Evolutionary conservation across 2,329 filamentous ascomycete species (phyloP).

Genomic region (Huntiella moniliformis): DNA sequence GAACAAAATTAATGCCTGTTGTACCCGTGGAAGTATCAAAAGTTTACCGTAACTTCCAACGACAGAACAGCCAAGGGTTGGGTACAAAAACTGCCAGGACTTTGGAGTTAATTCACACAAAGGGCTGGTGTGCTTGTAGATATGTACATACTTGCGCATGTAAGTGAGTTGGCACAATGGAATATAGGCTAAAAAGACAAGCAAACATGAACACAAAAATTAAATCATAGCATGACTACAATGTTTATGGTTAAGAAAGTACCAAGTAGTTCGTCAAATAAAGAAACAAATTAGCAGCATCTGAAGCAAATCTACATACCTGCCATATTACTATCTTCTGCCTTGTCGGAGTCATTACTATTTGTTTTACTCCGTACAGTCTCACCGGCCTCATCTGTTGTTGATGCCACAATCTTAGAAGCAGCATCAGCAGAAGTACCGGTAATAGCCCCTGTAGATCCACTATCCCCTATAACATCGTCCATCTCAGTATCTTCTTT

Average conservation of each 20-base stretch:
- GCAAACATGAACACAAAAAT: too few species aligned
- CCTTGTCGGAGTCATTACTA: not conserved
- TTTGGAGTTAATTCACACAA: too few species aligned
- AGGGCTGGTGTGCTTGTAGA: too few species aligned
- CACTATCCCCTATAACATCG: not conserved
- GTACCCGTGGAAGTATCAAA: too few species aligned
- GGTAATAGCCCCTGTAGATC: not conserved
- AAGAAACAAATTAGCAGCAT: not conserved
- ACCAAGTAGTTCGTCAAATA: not conserved
- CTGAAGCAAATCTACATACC: not conserved
- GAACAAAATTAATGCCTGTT: too few species aligned
- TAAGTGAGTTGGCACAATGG: too few species aligned
- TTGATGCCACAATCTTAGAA: not conserved
- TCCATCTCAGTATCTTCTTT: conserved; percentile 7
- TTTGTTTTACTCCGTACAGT: not conserved
- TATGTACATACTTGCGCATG: too few species aligned
- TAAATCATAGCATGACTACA: not conserved
- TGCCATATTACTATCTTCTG: not conserved
- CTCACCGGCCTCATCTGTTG: not conserved
- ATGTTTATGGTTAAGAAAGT: not conserved
- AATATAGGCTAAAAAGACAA: too few species aligned
- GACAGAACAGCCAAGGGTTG: too few species aligned
- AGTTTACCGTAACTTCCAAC: too few species aligned
- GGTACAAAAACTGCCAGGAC: too few species aligned
- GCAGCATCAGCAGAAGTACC: not conserved